A percentile compares a stretch with the other conserved stretches of the same genome.
Conservation (phyloP, 352 stramenopile species). For the Pythium aphanidermatum region DNA sequence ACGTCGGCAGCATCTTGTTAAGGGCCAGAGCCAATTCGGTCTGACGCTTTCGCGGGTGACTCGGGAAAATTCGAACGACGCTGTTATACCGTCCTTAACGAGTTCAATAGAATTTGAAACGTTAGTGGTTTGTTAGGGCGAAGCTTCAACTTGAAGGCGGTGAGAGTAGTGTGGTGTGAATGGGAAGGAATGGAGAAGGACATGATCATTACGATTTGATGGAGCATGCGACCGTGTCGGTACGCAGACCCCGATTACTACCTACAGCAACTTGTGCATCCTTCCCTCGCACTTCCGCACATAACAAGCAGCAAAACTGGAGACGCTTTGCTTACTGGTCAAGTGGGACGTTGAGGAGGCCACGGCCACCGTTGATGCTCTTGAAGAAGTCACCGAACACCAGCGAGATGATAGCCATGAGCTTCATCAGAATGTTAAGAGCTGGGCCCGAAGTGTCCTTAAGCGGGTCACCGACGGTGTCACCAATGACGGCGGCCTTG, state of each 20-base stretch:
- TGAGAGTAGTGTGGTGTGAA: too few relatives aligned
- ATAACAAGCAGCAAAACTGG: slow-evolving; percentile 11
- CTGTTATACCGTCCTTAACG: too few relatives aligned
- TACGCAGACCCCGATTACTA: too few relatives aligned
- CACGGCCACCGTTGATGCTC: slow-evolving; percentile 94
- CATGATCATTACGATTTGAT: too few relatives aligned
- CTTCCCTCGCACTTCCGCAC: slow-evolving; percentile 1
- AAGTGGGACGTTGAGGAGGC: slow-evolving; percentile 87
- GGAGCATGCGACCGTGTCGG: too few relatives aligned
- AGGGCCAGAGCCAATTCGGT: too few relatives aligned
- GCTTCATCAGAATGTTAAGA: slow-evolving; percentile 99
- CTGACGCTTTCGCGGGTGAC: too few relatives aligned
- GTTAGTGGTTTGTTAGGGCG: too few relatives aligned
- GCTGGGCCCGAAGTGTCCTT: slow-evolving; percentile 99
- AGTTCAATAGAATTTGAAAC: too few relatives aligned
- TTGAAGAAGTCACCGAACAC: slow-evolving; percentile 99
- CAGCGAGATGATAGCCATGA: slow-evolving; percentile 99
- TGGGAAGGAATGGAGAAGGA: too few relatives aligned
- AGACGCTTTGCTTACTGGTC: slow-evolving; percentile 25
- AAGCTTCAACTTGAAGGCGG: too few relatives aligned
- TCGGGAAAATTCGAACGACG: too few relatives aligned
- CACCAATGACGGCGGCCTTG: slow-evolving; percentile 96
- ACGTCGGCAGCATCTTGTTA: slow-evolving; percentile 27
- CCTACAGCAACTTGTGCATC: slow-evolving; percentile 5
- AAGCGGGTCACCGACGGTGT: slow-evolving; percentile 99